A percentile compares a stretch with the other conserved stretches of the same genome.
phyloP scores from a whole-genome alignment of 2,329 filamentous ascomycete species.

The Immersiporthe knoxdaviesiana region DNA sequence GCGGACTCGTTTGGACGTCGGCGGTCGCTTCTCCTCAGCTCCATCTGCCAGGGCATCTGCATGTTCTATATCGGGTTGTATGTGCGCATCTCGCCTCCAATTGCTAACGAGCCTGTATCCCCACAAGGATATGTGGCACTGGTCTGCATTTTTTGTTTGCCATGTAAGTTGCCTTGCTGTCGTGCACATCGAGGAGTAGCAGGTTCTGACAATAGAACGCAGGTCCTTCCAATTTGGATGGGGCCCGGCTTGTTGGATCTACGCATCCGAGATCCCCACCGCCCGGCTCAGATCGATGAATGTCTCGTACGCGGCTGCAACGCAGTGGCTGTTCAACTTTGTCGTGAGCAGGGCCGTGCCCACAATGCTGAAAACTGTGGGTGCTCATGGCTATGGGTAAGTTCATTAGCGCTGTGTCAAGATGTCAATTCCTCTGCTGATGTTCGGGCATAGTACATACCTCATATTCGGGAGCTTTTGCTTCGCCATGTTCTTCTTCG shows the following conservation, averaged over 20 bases:
- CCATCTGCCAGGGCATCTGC: too few relatives aligned
- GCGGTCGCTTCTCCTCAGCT: too few relatives aligned
- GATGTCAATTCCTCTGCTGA: not conserved
- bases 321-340: slow-evolving; percentile 73
- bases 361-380: slow-evolving; percentile 60
- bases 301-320: slow-evolving; percentile 66
- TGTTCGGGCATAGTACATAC: slow-evolving; percentile 50
- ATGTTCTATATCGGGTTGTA: too few relatives aligned
- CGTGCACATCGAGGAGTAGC: not conserved
- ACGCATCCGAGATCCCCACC: slow-evolving; percentile 61
- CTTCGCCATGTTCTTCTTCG: slow-evolving; percentile 64
- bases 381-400: slow-evolving; percentile 42
- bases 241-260: slow-evolving; percentile 68
- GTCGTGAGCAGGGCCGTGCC: slow-evolving; percentile 67
- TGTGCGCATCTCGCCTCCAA: too few relatives aligned
- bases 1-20: too few relatives aligned
- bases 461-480: slow-evolving; percentile 68
- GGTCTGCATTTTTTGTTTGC: slow-evolving; percentile 46
- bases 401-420: slow-evolving; percentile 14
- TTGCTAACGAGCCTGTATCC: too few relatives aligned
- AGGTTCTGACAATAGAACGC: slow-evolving; percentile 5
- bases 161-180: slow-evolving; percentile 32
- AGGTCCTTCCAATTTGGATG: slow-evolving; percentile 50
- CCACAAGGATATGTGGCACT: too few relatives aligned
- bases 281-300: slow-evolving; percentile 65